Base-by-base conservation (phyloP, 2,329 filamentous ascomycete species). In the Xylariaceae sp. region DNA sequence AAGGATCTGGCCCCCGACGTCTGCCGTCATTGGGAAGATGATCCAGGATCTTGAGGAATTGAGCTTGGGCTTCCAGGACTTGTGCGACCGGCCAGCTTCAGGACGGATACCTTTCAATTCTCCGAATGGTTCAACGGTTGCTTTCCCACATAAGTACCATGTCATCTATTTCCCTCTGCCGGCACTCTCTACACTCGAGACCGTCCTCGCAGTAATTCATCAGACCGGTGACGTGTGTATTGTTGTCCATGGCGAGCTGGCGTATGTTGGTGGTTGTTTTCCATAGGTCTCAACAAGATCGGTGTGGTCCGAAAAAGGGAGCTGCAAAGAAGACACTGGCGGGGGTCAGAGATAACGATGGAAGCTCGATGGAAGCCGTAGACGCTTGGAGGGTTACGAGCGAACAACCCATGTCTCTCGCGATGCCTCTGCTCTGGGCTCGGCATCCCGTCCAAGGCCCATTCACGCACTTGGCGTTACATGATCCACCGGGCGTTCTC, bases 271-370 rank as follows among this genome's bases (percentile, higher is more conserved):
- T 17, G 30, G 30, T n/a, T 32, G 30, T 17, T n/a, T 47, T 36
- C 43, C 37, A 36, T 37, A 49, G 46, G 46, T 44, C 44, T 53
- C 43, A 38, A 46, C 42, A 44, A 34, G 39, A 41, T 37, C 31
- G 43, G 26, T 38, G 26, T 19, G 39, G 43, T 51, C 58, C 57
- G 34, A 58, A 60, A 54, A 39, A 48, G 55, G 58, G 58, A 61
- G 58, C 56, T 60, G 58, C 53, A 58, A 49, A 53, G 57, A 61
- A 59, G 38, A 50, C 49, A 42, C 47, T 34, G 47, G 45, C 51
- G 51, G 47, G 51, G 54, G 47, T 17, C 48, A 45, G 46, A 57
- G 56, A 60, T 61, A 60, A 59, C 52, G 52, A 56, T 61, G 48
- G 58, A 60, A 61, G 56, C 50, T 53, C 41, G 40, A 52, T 57